These are phyloP conservation scores for Neobulgaria alba DNA, from an alignment of 2,329 filamentous ascomycete genomes.

Conservation along the genomic window DNA sequence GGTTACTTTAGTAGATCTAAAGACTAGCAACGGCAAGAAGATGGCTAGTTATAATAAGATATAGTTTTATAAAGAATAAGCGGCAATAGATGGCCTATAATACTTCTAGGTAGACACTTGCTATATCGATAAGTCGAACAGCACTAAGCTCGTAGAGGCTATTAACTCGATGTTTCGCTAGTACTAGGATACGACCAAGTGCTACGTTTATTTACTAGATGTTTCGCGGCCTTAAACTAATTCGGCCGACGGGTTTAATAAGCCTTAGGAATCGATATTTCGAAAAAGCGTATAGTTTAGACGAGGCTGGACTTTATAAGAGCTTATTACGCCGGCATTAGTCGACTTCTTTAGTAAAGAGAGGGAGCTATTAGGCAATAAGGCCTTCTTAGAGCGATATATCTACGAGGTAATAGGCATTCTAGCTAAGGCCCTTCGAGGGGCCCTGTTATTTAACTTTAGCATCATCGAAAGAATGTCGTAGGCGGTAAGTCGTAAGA, in stretches of 20 bases:
- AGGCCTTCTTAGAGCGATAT: slow-evolving; percentile 9
- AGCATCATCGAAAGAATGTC: slow-evolving; percentile 4
- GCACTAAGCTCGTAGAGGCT: not conserved
- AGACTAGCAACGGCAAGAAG: not conserved
- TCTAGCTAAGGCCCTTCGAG: slow-evolving; percentile 11
- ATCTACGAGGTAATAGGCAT: slow-evolving; percentile 16
- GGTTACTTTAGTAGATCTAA: slow-evolving; percentile 7
- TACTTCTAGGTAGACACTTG: not conserved
- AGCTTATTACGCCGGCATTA: slow-evolving; percentile 1
- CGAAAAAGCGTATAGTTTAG: slow-evolving; percentile 1
- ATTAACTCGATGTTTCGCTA: slow-evolving; percentile 3
- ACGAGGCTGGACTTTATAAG: slow-evolving; percentile 5
- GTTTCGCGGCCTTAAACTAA: too few relatives aligned
- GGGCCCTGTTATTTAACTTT: slow-evolving; percentile 3
- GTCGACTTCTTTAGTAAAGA: not conserved
- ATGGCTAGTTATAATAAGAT: slow-evolving; percentile 6
- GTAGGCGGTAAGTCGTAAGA: slow-evolving; percentile 1
- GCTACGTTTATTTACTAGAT: slow-evolving; percentile 6
- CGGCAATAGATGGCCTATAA: slow-evolving; percentile 3
- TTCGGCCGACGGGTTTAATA: too few relatives aligned
- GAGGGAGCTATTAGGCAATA: slow-evolving; percentile 1
- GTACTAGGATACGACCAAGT: slow-evolving; percentile 3
- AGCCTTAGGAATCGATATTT: too few relatives aligned
- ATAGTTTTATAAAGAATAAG: slow-evolving; percentile 4
- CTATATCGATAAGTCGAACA: not conserved